These are phyloP conservation scores for Aspergillus affinis DNA, from an alignment of 495 filamentous ascomycete species.

Conservation along the genomic window DNA sequence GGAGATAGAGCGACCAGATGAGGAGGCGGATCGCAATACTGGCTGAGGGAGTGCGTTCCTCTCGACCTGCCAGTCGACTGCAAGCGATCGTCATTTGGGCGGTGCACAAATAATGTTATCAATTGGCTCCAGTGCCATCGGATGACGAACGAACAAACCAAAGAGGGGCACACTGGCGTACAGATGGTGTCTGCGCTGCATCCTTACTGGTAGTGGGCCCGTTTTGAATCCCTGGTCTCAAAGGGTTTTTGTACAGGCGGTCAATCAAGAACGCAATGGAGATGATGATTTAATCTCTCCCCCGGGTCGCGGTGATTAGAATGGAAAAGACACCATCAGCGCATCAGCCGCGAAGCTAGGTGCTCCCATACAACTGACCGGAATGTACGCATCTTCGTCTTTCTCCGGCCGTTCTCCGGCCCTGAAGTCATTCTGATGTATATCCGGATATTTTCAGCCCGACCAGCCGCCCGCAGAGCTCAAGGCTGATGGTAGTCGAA, in stretches of 20 bases:
- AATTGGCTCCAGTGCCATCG: not conserved
- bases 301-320: not conserved
- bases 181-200: not conserved
- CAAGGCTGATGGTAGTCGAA: not conserved
- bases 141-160: slow-evolving; percentile 1
- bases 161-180: not conserved
- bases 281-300: not conserved
- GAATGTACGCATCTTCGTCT: not conserved
- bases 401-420: not conserved
- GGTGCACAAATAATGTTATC: not conserved
- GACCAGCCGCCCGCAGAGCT: not conserved
- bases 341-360: too few relatives aligned
- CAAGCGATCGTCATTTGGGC: not conserved
- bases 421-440: slow-evolving; percentile 1
- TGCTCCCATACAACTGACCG: too few relatives aligned
- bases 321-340: too few relatives aligned
- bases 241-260: not conserved
- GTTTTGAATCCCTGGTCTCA: not conserved
- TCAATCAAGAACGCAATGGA: not conserved
- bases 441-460: not conserved
- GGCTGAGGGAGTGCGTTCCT: not conserved
- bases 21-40: not conserved
- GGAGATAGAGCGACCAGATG: not conserved
- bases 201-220: not conserved
- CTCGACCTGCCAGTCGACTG: not conserved